These are phyloP conservation scores for Fusarium tupiense DNA, from an alignment of 2,329 filamentous ascomycete species.

Conservation along the genomic window DNA sequence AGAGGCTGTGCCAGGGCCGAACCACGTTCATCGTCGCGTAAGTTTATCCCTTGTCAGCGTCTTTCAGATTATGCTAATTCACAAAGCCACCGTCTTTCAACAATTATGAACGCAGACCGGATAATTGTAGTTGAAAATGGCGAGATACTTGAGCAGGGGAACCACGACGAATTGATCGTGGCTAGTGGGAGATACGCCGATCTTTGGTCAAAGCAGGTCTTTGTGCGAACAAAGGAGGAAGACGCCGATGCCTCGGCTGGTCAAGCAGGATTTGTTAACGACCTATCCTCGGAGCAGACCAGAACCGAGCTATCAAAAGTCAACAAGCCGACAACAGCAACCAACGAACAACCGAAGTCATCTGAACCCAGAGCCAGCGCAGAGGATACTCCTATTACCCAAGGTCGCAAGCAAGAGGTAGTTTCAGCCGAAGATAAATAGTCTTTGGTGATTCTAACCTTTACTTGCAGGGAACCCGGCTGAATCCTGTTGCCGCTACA, in stretches of 20 bases:
- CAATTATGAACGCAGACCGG: constrained; percentile 74
- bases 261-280: constrained; percentile 47
- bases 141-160: constrained; percentile 70
- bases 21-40: constrained; percentile 75
- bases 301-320: constrained; percentile 49
- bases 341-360: constrained; percentile 38
- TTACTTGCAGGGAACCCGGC: constrained; percentile 58
- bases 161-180: constrained; percentile 66
- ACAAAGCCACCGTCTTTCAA: constrained; percentile 72
- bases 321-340: constrained; percentile 40
- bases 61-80: constrained; percentile 6
- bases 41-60: constrained; percentile 38
- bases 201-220: constrained; percentile 72
- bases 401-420: constrained; percentile 61
- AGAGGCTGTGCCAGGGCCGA: constrained; percentile 65
- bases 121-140: constrained; percentile 74
- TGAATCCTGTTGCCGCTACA: constrained; percentile 65
- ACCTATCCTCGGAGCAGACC: constrained; percentile 50
- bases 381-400: constrained; percentile 46
- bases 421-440: constrained; percentile 48
- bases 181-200: constrained; percentile 70
- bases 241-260: constrained; percentile 35
- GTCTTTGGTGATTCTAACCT: constrained; percentile 54
- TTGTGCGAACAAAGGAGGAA: constrained; percentile 59
- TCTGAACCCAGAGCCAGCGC: constrained; percentile 32